Conservation (phyloP, 805 yeast genomes). For the Teunomyces funiuensis region DNA sequence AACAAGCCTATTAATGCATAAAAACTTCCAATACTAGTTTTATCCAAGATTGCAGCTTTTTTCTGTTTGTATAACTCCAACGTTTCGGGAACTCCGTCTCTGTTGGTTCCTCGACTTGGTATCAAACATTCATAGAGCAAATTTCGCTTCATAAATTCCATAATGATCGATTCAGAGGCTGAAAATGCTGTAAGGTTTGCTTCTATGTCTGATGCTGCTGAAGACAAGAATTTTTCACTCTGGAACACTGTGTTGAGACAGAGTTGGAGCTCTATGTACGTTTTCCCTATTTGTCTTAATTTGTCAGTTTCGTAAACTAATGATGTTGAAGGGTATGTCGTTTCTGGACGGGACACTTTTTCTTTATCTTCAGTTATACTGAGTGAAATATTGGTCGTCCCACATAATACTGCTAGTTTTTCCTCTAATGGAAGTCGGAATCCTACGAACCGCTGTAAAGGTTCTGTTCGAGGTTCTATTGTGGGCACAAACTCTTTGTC, state of each 20-base stretch:
- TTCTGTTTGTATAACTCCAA: conserved; percentile 9
- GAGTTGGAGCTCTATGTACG: conserved; percentile 22
- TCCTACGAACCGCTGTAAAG: conserved; percentile 27
- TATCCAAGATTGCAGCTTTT: conserved; percentile 17
- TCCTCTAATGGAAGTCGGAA: conserved; percentile 24
- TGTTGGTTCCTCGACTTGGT: conserved; percentile 32
- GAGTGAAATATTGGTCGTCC: conserved; percentile 23
- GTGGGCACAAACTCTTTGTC: conserved; percentile 7
- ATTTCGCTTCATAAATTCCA: conserved; percentile 33
- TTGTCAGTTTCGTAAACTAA: conserved; percentile 14
- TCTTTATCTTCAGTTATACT: not conserved
- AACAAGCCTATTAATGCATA: conserved; percentile 39
- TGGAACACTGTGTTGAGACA: conserved; percentile 28
- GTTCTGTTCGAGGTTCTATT: conserved; percentile 13
- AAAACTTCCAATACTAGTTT: conserved; percentile 35
- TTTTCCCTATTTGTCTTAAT: conserved; percentile 28
- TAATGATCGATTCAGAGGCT: conserved; percentile 19
- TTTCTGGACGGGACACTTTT: not conserved
- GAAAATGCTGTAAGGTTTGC: conserved; percentile 21
- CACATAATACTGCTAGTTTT: conserved; percentile 27
- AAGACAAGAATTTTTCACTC: conserved; percentile 28
- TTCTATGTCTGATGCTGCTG: conserved; percentile 27
- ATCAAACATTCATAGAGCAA: conserved; percentile 25
- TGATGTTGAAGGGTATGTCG: not conserved
- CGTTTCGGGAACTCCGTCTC: conserved; percentile 16